phyloP scores from a whole-genome alignment of 2,329 filamentous ascomycete genomes.

The Ceratocystis variospora region DNA sequence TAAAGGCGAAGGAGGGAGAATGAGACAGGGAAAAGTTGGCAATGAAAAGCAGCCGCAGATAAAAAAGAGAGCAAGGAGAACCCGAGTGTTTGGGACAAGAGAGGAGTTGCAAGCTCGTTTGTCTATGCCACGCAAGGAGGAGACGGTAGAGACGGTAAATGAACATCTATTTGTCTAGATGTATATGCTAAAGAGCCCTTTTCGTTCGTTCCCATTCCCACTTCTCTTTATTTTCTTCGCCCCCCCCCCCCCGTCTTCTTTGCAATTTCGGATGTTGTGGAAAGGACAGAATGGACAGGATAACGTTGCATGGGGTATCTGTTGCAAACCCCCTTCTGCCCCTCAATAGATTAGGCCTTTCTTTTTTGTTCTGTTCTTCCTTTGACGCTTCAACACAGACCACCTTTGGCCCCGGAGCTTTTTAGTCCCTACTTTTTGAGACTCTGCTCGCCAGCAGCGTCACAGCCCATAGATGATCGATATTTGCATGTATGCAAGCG shows the following conservation, averaged over 20 bases:
- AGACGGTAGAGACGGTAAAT: no score
- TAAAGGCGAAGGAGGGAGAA: background rate
- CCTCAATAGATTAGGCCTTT: background rate
- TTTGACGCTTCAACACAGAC: background rate
- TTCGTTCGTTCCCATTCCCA: background rate
- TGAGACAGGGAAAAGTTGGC: background rate
- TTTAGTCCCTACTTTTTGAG: background rate
- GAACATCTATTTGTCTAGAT: background rate
- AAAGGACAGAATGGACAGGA: background rate
- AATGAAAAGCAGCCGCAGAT: background rate
- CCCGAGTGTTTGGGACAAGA: background rate
- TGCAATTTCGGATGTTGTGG: background rate
- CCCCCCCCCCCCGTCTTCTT: background rate
- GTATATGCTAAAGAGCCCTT: background rate
- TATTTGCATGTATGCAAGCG: no score
- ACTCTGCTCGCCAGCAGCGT: background rate
- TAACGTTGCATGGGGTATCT: background rate
- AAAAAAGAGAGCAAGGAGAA: constrained; percentile 7
- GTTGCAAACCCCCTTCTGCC: background rate
- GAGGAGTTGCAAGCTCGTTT: background rate
- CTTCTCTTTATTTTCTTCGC: background rate
- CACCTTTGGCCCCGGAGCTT: background rate
- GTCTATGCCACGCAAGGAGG: background rate
- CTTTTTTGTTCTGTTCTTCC: background rate
- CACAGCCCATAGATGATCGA: no score